phyloP scores from a whole-genome alignment of 495 filamentous ascomycete species.

The Extremus antarcticus region DNA sequence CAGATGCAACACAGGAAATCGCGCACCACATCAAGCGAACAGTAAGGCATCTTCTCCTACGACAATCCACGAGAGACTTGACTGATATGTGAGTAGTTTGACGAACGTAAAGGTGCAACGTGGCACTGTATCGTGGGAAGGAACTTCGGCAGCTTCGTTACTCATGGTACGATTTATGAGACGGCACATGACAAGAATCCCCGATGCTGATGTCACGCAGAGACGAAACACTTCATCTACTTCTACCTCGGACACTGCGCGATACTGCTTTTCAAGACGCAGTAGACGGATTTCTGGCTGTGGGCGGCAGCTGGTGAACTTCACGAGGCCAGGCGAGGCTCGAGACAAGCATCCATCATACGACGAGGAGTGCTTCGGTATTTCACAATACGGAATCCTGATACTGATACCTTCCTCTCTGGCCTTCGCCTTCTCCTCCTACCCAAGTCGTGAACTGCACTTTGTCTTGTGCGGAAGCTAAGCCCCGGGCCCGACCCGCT shows the following conservation, averaged over 20 bases:
- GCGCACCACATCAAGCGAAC: conserved; percentile 96
- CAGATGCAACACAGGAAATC: conserved; percentile 55
- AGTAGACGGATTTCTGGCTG: conserved; percentile 43
- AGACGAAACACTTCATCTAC: conserved; percentile 99
- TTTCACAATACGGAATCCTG: too few species aligned
- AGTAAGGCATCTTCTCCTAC: conserved; percentile 34
- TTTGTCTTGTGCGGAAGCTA: too few species aligned
- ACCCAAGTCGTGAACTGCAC: too few species aligned
- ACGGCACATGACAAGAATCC: too few species aligned
- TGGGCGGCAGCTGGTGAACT: too few species aligned
- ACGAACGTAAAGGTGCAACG: conserved; percentile 81
- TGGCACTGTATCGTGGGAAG: conserved; percentile 99
- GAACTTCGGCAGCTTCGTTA: conserved; percentile 98
- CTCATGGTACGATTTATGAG: conserved; percentile 78
- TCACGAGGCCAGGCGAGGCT: too few species aligned
- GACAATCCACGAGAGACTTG: not conserved
- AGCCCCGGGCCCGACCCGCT: too few species aligned
- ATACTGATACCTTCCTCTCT: too few species aligned
- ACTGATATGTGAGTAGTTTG: conserved; percentile 47
- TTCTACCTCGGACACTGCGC: conserved; percentile 99
- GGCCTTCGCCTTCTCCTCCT: too few species aligned
- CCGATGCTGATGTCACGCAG: conserved; percentile 37
- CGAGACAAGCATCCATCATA: too few species aligned
- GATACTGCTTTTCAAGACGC: conserved; percentile 98
- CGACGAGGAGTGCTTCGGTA: too few species aligned